These are phyloP conservation scores for Solanum bulbocastanum DNA, from an alignment of 257 asterid genomes.

Conservation along the genomic window DNA sequence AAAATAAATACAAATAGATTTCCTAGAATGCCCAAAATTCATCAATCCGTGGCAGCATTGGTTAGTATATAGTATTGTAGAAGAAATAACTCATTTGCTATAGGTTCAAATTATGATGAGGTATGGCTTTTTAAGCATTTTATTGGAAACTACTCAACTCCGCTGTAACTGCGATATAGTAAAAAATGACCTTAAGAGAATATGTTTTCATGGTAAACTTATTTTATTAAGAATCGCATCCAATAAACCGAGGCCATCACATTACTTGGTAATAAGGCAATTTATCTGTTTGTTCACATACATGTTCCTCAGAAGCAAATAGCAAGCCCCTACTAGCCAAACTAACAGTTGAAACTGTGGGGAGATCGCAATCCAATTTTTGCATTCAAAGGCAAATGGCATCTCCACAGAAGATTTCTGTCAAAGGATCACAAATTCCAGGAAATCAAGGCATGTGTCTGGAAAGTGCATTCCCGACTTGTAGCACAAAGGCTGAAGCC, in stretches of 20 bases:
- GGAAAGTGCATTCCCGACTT: background rate
- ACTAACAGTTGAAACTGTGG: background rate
- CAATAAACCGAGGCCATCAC: background rate
- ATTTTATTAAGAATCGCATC: background rate
- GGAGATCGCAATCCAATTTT: background rate
- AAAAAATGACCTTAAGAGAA: background rate
- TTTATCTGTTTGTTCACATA: background rate
- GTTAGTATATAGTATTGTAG: background rate
- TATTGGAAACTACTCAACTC: background rate
- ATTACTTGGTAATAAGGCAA: background rate
- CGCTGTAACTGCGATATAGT: background rate
- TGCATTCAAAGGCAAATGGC: background rate
- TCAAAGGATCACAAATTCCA: background rate
- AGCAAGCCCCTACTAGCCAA: background rate
- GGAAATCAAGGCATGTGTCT: background rate
- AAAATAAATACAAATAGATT: background rate
- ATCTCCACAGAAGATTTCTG: background rate
- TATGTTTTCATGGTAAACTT: background rate
- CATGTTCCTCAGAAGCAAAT: background rate
- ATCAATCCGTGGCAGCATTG: background rate
- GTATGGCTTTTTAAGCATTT: background rate
- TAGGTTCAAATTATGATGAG: background rate
- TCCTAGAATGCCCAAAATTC: background rate
- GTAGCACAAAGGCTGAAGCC: background rate
- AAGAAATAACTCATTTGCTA: background rate